These are phyloP conservation scores for Lactarius hatsudake DNA, from an alignment of 768 basidiomycete genomes.

Conservation along the genomic window DNA sequence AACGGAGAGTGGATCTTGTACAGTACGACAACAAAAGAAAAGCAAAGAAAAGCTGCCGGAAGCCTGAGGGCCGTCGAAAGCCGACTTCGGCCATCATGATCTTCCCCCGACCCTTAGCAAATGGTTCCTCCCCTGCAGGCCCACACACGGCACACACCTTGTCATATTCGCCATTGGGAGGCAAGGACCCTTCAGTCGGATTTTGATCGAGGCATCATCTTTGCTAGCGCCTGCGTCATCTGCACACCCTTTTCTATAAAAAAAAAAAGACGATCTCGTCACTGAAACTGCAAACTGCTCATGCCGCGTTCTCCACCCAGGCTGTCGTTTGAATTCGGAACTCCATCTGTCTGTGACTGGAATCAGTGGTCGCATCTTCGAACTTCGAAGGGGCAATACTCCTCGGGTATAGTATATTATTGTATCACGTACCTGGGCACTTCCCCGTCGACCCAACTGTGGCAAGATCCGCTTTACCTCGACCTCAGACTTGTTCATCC, in stretches of 20 bases:
- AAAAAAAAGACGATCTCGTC: background rate
- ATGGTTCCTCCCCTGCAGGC: too few relatives aligned
- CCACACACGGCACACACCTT: background rate
- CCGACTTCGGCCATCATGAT: background rate
- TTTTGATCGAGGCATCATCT: background rate
- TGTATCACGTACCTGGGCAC: background rate
- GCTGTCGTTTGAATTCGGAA: background rate
- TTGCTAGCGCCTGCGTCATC: background rate
- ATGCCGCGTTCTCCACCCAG: background rate
- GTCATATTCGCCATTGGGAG: background rate
- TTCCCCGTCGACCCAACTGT: background rate
- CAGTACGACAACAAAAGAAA: too few relatives aligned
- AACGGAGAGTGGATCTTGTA: background rate
- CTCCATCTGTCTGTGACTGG: background rate
- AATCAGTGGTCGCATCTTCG: background rate
- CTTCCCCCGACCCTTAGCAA: background rate
- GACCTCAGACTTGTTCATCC: background rate
- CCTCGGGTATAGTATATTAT: background rate
- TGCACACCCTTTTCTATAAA: background rate
- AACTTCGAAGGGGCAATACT: background rate
- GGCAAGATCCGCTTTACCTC: background rate
- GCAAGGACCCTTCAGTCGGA: background rate
- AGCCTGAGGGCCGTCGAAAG: background rate
- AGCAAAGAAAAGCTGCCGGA: background rate
- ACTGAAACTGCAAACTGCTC: background rate